phyloP scores from a whole-genome alignment of 768 basidiomycete species.

The Suillus clintonianus region DNA sequence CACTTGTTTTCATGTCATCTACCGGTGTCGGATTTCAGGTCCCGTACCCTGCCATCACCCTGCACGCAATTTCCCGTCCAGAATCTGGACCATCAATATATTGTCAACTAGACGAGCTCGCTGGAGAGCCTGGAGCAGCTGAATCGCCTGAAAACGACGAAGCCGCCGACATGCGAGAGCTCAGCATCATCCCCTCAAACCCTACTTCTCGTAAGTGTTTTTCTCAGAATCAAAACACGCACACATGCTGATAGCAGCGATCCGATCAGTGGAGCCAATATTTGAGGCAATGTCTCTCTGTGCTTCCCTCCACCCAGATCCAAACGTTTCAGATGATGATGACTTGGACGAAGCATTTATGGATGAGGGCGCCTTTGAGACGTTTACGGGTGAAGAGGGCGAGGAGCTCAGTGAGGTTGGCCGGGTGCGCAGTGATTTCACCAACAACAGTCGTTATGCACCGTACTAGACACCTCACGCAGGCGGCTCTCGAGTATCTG shows the following conservation, averaged over 20 bases:
- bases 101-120: conserved; percentile 88
- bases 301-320: conserved; percentile 84
- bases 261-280: conserved; percentile 68
- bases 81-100: conserved; percentile 74
- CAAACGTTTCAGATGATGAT: conserved; percentile 39
- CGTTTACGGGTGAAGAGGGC: conserved; percentile 56
- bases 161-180: conserved; percentile 70
- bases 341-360: conserved; percentile 59
- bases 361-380: conserved; percentile 47
- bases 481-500: conserved; percentile 83
- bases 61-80: conserved; percentile 88
- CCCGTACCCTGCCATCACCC: conserved; percentile 85
- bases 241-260: conserved; percentile 4
- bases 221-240: background rate
- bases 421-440: conserved; percentile 91
- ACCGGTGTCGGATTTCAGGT: conserved; percentile 79
- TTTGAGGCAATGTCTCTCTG: conserved; percentile 87
- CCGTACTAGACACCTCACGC: conserved; percentile 73
- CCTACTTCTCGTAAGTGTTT: conserved; percentile 61
- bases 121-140: conserved; percentile 33
- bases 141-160: conserved; percentile 38
- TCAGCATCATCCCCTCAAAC: conserved; percentile 71
- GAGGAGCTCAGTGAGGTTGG: conserved; percentile 86
- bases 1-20: conserved; percentile 74
- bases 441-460: conserved; percentile 72